phyloP scores from a whole-genome alignment of 2,329 filamentous ascomycete genomes.

The Nemania bipapillata region DNA sequence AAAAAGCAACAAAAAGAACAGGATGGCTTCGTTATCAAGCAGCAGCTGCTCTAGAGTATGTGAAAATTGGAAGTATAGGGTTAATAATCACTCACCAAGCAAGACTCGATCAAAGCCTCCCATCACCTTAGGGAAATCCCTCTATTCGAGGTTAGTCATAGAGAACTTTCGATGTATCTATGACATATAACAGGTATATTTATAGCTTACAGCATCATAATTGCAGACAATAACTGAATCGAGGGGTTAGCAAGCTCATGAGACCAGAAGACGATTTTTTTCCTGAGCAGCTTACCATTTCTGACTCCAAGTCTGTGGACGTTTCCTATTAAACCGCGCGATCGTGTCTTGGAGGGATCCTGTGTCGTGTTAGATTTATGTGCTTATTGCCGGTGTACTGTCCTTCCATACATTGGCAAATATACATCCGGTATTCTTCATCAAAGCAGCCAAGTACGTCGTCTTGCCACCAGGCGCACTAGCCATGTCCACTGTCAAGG shows the following conservation, averaged over 20 bases:
- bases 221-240: conserved; percentile 84
- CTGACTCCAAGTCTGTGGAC: conserved; percentile 92
- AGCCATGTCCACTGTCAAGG: conserved; percentile 79
- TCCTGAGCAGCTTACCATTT: conserved; percentile 62
- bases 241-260: conserved; percentile 8
- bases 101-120: conserved; percentile 91
- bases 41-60: not conserved
- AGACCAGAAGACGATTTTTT: not conserved
- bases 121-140: conserved; percentile 92
- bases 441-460: conserved; percentile 93
- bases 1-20: not conserved
- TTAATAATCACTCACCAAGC: conserved; percentile 26
- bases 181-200: not conserved
- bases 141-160: conserved; percentile 44
- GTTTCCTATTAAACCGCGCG: conserved; percentile 97
- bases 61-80: not conserved
- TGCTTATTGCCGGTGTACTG: not conserved
- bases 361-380: conserved; percentile 18
- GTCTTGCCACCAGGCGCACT: conserved; percentile 96
- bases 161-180: not conserved
- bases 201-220: conserved; percentile 73
- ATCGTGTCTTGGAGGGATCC: conserved; percentile 90
- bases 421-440: conserved; percentile 96
- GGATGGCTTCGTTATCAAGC: not conserved
- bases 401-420: conserved; percentile 75